These are phyloP conservation scores for Cyberlindnera xishuangbannaensis DNA, from an alignment of 805 yeast species.

Conservation along the genomic window DNA sequence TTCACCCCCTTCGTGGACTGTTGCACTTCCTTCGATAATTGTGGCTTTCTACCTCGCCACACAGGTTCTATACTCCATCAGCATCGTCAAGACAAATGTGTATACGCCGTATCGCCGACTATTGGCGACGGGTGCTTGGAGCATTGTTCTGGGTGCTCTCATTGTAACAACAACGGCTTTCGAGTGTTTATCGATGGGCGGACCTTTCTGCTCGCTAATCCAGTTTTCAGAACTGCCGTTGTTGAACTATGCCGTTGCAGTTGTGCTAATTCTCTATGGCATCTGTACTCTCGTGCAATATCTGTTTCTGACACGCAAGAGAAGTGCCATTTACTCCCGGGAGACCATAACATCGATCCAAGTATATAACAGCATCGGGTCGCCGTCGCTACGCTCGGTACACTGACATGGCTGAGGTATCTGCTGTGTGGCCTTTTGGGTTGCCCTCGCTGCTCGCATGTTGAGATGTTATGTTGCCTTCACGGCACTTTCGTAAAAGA, in stretches of 20 bases:
- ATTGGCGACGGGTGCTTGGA: conserved; percentile 60
- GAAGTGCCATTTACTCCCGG: too few species aligned
- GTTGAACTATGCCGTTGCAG: too few species aligned
- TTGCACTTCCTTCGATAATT: conserved; percentile 24
- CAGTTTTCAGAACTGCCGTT: conserved; percentile 2
- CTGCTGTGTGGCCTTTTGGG: too few species aligned
- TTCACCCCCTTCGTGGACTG: too few species aligned
- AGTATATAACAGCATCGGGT: conserved; percentile 15
- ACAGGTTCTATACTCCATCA: conserved; percentile 43
- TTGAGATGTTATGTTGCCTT: too few species aligned
- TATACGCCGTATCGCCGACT: conserved; percentile 83
- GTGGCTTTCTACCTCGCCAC: conserved; percentile 20
- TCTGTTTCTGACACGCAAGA: too few species aligned
- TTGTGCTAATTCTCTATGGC: not conserved
- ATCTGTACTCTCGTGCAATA: not conserved
- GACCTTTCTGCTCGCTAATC: too few species aligned
- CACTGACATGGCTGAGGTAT: conserved; percentile 1
- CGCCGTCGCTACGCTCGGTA: conserved; percentile 12
- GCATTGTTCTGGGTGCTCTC: conserved; percentile 23
- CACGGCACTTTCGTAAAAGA: too few species aligned
- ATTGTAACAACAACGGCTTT: conserved; percentile 4
- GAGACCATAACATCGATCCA: too few species aligned
- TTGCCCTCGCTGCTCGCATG: too few species aligned
- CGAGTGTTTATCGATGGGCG: not conserved
- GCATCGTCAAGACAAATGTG: conserved; percentile 78